Evolutionary conservation across 805 yeast species (phyloP).

Genomic region (Starmerella sp.): DNA sequence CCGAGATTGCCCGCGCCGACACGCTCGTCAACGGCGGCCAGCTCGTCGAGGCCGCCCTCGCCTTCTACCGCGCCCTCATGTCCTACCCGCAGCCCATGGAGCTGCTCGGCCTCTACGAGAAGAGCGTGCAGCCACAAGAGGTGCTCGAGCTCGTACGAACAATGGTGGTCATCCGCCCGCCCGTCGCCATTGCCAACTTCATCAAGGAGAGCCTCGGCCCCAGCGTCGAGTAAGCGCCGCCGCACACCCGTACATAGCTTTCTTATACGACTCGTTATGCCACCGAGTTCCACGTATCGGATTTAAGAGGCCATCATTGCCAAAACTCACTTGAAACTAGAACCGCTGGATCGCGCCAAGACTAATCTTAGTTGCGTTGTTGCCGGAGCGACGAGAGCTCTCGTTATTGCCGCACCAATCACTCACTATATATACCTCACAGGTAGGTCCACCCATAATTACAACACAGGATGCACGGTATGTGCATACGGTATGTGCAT

Average conservation of each 20-base stretch:
- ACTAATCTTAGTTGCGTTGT: no score
- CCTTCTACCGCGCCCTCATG: slow-evolving; percentile 84
- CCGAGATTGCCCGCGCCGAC: slow-evolving; percentile 78
- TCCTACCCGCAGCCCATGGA: slow-evolving; percentile 94
- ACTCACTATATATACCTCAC: no score
- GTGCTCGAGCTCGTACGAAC: slow-evolving; percentile 73
- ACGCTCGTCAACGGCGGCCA: slow-evolving; percentile 57
- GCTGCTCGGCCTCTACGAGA: slow-evolving; percentile 78
- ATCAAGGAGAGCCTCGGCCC: slow-evolving; percentile 38
- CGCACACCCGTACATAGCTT: neutral
- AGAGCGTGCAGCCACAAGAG: slow-evolving; percentile 61
- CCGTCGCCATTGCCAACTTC: slow-evolving; percentile 56
- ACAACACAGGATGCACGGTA: no score
- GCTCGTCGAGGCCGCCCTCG: slow-evolving; percentile 64
- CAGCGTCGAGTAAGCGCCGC: slow-evolving; percentile 15
- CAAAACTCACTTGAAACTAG: no score
- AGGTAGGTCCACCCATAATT: no score
- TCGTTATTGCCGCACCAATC: no score
- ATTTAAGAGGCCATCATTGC: no score
- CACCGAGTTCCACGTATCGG: no score
- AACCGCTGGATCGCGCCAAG: no score
- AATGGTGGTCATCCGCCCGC: slow-evolving; percentile 87
- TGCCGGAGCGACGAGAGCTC: no score
- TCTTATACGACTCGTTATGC: no score
- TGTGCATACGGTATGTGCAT: no score